Evolutionary conservation across 441 rosid species (phyloP).

Genomic region (Pelargonium myrrhifolium): DNA sequence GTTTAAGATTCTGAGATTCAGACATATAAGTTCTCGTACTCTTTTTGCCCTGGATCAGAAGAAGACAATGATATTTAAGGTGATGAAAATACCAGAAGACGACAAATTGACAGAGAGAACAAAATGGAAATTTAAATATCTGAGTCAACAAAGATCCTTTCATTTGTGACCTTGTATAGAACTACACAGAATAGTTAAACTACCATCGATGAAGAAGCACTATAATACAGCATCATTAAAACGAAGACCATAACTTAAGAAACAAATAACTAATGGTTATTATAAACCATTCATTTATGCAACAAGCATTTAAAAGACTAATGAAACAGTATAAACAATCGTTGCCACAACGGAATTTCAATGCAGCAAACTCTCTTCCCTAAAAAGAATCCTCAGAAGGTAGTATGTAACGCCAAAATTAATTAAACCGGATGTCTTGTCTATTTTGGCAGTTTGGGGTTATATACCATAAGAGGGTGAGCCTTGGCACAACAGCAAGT

Average conservation of each 20-base stretch:
- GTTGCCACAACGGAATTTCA: not conserved
- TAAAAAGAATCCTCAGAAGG: not conserved
- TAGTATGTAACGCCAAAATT: not conserved
- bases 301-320: not conserved
- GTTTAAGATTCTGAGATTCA: slow-evolving; percentile 33
- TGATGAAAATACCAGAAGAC: not conserved
- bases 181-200: not conserved
- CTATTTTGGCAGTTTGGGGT: no score
- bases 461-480: no score
- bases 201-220: not conserved
- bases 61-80: not conserved
- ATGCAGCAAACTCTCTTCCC: not conserved
- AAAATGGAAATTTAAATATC: slow-evolving; percentile 22
- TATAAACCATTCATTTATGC: not conserved
- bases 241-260: not conserved
- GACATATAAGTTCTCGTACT: slow-evolving; percentile 37
- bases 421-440: no score
- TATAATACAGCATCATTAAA: not conserved
- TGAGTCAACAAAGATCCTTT: slow-evolving; percentile 28
- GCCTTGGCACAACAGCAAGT: no score
- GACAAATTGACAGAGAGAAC: not conserved
- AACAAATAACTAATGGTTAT: not conserved
- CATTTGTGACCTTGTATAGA: no score
- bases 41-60: slow-evolving; percentile 45
- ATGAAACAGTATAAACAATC: not conserved